These are phyloP conservation scores for Benincasa hispida DNA, from an alignment of 306 rosid species.

Conservation along the genomic window DNA sequence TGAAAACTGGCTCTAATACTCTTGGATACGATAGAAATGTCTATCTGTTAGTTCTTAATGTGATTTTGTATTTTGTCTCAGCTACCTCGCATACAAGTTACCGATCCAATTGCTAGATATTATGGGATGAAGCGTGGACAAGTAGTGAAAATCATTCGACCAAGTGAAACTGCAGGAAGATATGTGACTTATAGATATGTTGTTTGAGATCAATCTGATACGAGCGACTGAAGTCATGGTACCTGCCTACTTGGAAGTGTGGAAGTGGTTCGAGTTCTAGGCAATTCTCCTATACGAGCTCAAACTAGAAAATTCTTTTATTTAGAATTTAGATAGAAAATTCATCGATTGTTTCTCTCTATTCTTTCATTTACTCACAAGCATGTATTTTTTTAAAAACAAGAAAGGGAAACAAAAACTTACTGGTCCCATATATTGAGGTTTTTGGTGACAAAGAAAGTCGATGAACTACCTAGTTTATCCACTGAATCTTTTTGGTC, in stretches of 20 bases:
- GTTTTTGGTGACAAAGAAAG: too few relatives aligned
- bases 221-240: background rate
- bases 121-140: slow-evolving; percentile 84
- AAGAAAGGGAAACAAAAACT: too few relatives aligned
- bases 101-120: slow-evolving; percentile 78
- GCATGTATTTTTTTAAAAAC: too few relatives aligned
- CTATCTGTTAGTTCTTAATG: background rate
- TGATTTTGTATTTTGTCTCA: slow-evolving; percentile 13
- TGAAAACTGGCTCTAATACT: too few relatives aligned
- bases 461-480: too few relatives aligned
- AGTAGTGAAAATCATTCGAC: slow-evolving; percentile 72
- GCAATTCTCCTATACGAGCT: background rate
- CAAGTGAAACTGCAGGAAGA: slow-evolving; percentile 83
- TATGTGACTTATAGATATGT: slow-evolving; percentile 73
- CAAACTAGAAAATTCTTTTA: too few relatives aligned
- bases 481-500: too few relatives aligned
- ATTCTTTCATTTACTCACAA: too few relatives aligned
- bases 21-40: background rate
- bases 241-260: background rate
- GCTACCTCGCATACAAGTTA: slow-evolving; percentile 78
- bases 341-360: too few relatives aligned
- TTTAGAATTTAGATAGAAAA: too few relatives aligned
- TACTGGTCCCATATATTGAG: too few relatives aligned
- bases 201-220: slow-evolving; percentile 16
- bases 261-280: background rate